phyloP scores from a whole-genome alignment of 352 stramenopile species.

The Phytophthora tentaculata region DNA sequence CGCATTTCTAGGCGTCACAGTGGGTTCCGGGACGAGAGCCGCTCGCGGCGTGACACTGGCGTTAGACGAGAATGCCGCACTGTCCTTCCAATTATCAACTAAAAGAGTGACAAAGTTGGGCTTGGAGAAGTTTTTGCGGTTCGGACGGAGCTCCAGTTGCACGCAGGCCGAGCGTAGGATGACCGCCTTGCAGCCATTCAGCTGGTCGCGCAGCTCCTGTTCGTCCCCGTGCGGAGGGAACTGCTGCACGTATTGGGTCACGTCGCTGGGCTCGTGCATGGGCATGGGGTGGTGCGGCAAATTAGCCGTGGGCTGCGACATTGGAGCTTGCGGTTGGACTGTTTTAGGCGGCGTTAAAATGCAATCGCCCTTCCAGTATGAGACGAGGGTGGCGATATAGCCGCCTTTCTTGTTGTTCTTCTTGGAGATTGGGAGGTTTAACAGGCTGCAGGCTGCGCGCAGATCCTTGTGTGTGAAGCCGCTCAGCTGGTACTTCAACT shows the following conservation, averaged over 20 bases:
- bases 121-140: slow-evolving; percentile 27
- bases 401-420: slow-evolving; percentile 25
- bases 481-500: slow-evolving; percentile 28
- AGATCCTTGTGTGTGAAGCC: slow-evolving; percentile 23
- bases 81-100: slow-evolving; percentile 26
- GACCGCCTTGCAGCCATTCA: slow-evolving; percentile 14
- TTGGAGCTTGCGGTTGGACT: neutral
- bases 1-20: slow-evolving; percentile 1
- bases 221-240: slow-evolving; percentile 18
- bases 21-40: neutral
- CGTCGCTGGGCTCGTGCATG: slow-evolving; percentile 17
- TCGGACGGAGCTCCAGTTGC: slow-evolving; percentile 22
- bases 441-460: slow-evolving; percentile 16
- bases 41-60: slow-evolving; percentile 1
- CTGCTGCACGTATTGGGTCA: slow-evolving; percentile 21
- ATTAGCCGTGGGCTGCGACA: slow-evolving; percentile 5
- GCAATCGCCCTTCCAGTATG: slow-evolving; percentile 20
- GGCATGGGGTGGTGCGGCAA: slow-evolving; percentile 14
- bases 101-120: slow-evolving; percentile 21
- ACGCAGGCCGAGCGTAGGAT: slow-evolving; percentile 29
- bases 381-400: slow-evolving; percentile 18
- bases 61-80: neutral
- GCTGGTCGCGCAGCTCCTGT: slow-evolving; percentile 23
- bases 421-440: slow-evolving; percentile 13
- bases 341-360: neutral